Evolutionary conservation across 306 rosid genomes (phyloP).

Genomic region (Acmispon strigosus): DNA sequence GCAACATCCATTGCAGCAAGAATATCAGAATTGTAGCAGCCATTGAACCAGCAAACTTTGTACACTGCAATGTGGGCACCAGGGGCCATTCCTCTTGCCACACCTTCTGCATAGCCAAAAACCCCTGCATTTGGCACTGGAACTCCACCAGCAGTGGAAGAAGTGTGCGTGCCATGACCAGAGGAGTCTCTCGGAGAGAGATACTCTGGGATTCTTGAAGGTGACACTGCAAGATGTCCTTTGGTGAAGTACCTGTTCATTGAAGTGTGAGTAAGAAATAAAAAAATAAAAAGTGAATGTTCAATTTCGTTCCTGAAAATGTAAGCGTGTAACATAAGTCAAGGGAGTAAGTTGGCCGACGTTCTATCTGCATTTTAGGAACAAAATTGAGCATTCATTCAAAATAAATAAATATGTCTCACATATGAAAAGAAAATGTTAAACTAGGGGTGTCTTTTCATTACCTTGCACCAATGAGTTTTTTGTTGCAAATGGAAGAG

Average conservation of each 20-base stretch:
- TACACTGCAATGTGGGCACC: conserved; percentile 73
- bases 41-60: conserved; percentile 89
- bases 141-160: conserved; percentile 77
- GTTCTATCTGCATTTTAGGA: too few relatives aligned
- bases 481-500: conserved; percentile 63
- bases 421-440: too few relatives aligned
- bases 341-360: too few relatives aligned
- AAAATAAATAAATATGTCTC: too few relatives aligned
- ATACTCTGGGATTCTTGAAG: conserved; percentile 49
- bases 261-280: too few relatives aligned
- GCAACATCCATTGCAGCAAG: conserved; percentile 87
- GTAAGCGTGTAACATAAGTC: too few relatives aligned
- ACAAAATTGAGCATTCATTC: too few relatives aligned
- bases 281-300: too few relatives aligned
- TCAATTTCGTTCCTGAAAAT: too few relatives aligned
- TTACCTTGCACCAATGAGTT: conserved; percentile 78
- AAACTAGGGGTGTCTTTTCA: too few relatives aligned
- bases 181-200: conserved; percentile 78
- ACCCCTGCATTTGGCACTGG: conserved; percentile 53
- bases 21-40: conserved; percentile 88
- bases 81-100: conserved; percentile 91
- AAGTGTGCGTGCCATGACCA: conserved; percentile 90
- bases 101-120: conserved; percentile 71
- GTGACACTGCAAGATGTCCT: conserved; percentile 65
- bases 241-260: conserved; percentile 44